Conservation (phyloP, 164 flowering plant species). For the Vitis rotundifolia region DNA sequence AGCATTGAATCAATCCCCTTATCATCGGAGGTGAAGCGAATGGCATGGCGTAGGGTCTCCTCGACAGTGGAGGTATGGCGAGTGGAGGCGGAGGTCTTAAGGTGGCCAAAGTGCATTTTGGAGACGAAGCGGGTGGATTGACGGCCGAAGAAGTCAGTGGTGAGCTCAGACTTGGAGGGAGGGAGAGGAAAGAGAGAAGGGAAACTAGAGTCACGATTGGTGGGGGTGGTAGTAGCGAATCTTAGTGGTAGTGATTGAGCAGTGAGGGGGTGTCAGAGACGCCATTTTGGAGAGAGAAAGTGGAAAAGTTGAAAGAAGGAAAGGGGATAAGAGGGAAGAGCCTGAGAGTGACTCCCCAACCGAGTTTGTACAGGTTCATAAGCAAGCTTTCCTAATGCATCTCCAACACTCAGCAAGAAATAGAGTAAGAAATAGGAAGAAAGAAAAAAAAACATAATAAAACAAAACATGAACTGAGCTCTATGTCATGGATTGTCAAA, state of each 20-base stretch:
- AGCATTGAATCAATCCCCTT: slow-evolving; percentile 38
- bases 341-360: background rate
- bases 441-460: too few species aligned
- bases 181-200: slow-evolving; percentile 35
- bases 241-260: slow-evolving; percentile 59
- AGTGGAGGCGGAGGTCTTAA: slow-evolving; percentile 34
- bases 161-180: slow-evolving; percentile 43
- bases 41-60: slow-evolving; percentile 53
- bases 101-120: slow-evolving; percentile 79
- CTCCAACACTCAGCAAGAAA: too few species aligned
- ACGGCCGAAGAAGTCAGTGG: slow-evolving; percentile 74
- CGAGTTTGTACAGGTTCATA: too few species aligned
- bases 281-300: slow-evolving; percentile 40
- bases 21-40: slow-evolving; percentile 28
- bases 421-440: too few species aligned
- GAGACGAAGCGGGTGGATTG: slow-evolving; percentile 90
- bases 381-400: too few species aligned
- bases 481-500: too few species aligned
- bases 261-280: slow-evolving; percentile 65
- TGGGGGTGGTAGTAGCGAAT: slow-evolving; percentile 11
- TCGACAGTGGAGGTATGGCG: slow-evolving; percentile 71
- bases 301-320: background rate
- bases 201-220: slow-evolving; percentile 17
- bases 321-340: slow-evolving; percentile 4
- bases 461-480: too few species aligned